Evolutionary conservation across 495 filamentous ascomycete species (phyloP).

Genomic region (Cercophora newfieldiana): DNA sequence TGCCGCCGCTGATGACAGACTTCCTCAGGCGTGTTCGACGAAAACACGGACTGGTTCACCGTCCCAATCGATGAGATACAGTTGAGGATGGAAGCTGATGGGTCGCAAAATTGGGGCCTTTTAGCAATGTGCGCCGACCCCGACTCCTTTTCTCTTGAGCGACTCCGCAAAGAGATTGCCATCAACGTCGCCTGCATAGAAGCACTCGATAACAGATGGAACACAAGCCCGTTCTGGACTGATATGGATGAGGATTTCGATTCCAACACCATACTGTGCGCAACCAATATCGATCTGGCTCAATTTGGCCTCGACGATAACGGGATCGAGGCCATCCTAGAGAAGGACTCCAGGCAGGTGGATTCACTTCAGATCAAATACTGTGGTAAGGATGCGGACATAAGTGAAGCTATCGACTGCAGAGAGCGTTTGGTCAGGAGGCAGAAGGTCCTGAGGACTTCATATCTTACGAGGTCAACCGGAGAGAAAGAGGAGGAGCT

Average conservation of each 20-base stretch:
- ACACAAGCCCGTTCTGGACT: conserved; percentile 18
- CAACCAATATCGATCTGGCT: neutral
- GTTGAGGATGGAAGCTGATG: conserved; percentile 33
- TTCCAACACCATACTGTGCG: conserved; percentile 21
- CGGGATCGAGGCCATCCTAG: neutral
- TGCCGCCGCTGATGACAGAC: neutral
- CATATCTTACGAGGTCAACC: neutral
- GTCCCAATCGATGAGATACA: conserved; percentile 42
- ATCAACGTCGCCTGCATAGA: conserved; percentile 9
- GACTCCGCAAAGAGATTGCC: neutral
- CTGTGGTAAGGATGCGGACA: neutral
- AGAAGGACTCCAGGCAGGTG: no score
- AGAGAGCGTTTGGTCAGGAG: neutral
- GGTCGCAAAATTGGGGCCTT: conserved; percentile 46
- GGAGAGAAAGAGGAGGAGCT: neutral
- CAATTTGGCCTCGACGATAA: neutral
- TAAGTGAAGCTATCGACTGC: neutral
- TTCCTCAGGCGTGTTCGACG: conserved; percentile 22
- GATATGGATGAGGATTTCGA: conserved; percentile 19
- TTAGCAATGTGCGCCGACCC: conserved; percentile 46
- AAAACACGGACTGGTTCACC: conserved; percentile 40
- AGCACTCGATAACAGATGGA: conserved; percentile 23
- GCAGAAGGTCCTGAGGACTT: neutral
- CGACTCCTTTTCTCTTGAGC: neutral
- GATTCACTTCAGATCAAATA: no score